Conservation (phyloP, 345 rosid species). For the Syzygium grande region DNA sequence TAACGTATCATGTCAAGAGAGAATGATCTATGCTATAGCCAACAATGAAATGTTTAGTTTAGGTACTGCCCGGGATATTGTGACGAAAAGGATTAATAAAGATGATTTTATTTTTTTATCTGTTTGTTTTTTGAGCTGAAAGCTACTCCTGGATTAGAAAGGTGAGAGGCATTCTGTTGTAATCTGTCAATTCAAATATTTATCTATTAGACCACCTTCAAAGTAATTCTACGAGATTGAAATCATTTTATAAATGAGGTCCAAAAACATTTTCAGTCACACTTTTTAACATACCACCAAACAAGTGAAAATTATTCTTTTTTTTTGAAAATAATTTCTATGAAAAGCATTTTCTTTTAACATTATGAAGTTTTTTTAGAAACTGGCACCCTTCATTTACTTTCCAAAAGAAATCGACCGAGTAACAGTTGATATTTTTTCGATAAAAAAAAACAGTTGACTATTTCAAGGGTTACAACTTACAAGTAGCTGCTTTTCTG, state of each 20-base stretch:
- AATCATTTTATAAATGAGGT: not conserved
- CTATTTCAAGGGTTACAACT: not conserved
- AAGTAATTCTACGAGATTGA: not conserved
- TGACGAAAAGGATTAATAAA: not conserved
- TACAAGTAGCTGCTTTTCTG: not conserved
- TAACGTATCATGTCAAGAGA: not conserved
- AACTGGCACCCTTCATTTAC: not conserved
- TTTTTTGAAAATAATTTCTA: not conserved
- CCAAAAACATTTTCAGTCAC: not conserved
- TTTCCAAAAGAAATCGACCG: not conserved
- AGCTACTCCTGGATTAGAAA: not conserved
- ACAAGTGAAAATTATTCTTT: not conserved
- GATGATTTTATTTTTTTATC: not conserved
- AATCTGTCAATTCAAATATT: too few species aligned
- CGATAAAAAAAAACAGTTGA: not conserved
- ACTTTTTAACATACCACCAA: not conserved
- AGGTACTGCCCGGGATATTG: not conserved
- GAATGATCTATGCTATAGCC: not conserved
- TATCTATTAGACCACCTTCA: not conserved
- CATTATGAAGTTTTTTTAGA: too few species aligned
- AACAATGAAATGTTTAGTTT: not conserved
- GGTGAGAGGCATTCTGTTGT: not conserved
- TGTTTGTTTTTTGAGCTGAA: not conserved
- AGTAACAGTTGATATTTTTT: too few species aligned
- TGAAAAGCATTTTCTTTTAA: too few species aligned